These are phyloP conservation scores for Panicum virgatum DNA, from an alignment of 202 grass and related monocot genomes.

Conservation along the genomic window DNA sequence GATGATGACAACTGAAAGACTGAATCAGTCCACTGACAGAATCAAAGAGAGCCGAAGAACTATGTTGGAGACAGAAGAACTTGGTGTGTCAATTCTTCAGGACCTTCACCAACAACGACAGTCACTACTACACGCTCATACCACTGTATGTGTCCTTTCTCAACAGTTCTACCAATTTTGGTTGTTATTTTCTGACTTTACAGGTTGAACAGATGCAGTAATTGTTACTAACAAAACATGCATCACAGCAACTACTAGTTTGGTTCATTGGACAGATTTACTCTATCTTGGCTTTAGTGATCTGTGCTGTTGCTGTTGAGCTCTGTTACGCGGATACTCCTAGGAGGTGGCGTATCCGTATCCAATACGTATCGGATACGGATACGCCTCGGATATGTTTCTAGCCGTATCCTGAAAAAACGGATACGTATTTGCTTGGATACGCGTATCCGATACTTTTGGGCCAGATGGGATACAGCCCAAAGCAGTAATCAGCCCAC, in stretches of 20 bases:
- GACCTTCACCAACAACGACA: constrained; percentile 94
- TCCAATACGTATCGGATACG: too few species aligned
- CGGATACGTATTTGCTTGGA: too few species aligned
- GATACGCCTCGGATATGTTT: too few species aligned
- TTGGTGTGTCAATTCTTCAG: constrained; percentile 95
- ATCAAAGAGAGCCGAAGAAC: constrained; percentile 85
- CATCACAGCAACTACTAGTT: neutral
- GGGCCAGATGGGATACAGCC: too few species aligned
- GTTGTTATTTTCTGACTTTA: constrained; percentile 12
- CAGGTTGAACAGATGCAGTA: neutral
- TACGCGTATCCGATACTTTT: too few species aligned
- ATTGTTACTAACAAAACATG: constrained; percentile 3
- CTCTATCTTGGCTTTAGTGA: constrained; percentile 10
- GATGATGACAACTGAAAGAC: constrained; percentile 87
- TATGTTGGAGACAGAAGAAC: constrained; percentile 89
- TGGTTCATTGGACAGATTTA: neutral
- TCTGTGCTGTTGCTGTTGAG: neutral
- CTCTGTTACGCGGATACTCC: too few species aligned
- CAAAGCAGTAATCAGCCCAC: too few species aligned
- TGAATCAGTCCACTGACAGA: constrained; percentile 85
- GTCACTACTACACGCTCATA: constrained; percentile 88
- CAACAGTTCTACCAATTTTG: constrained; percentile 1
- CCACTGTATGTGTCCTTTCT: constrained; percentile 56
- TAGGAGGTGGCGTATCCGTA: too few species aligned
- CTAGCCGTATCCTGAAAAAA: too few species aligned